phyloP scores from a whole-genome alignment of 1,284 basidiomycete species.

The Cutaneotrichosporon cavernicola region DNA sequence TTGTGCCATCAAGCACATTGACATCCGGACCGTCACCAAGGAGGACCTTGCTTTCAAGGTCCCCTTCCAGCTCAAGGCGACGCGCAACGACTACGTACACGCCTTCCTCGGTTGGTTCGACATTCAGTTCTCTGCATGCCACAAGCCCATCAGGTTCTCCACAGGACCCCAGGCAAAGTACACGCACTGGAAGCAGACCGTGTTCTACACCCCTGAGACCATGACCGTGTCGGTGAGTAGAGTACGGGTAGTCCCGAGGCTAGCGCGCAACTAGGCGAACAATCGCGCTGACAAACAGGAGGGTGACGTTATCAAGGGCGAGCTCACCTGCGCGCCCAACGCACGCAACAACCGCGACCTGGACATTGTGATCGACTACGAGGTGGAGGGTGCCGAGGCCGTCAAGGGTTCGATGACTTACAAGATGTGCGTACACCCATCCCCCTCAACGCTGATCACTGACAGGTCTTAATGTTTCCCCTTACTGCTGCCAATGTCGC shows the following conservation, averaged over 20 bases:
- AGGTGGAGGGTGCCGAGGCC: slow-evolving; percentile 54
- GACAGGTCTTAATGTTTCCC: slow-evolving; percentile 41
- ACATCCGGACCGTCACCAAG: slow-evolving; percentile 88
- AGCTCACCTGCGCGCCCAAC: slow-evolving; percentile 77
- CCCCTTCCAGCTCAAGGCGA: slow-evolving; percentile 77
- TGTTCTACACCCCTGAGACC: slow-evolving; percentile 87
- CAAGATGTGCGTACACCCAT: slow-evolving; percentile 54
- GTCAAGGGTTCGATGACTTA: slow-evolving; percentile 51
- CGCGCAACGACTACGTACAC: slow-evolving; percentile 92
- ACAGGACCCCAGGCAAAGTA: slow-evolving; percentile 95
- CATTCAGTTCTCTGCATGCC: slow-evolving; percentile 90
- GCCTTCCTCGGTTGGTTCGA: slow-evolving; percentile 99
- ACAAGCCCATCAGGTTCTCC: slow-evolving; percentile 92
- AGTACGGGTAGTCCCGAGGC: too few species aligned
- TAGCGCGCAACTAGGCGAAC: too few species aligned
- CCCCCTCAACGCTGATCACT: slow-evolving; percentile 34
- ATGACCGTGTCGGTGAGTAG: slow-evolving; percentile 52
- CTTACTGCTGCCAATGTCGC: background rate
- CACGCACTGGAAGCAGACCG: slow-evolving; percentile 98
- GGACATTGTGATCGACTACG: slow-evolving; percentile 79
- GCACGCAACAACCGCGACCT: slow-evolving; percentile 86
- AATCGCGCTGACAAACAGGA: slow-evolving; percentile 37
- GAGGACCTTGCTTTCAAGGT: slow-evolving; percentile 87
- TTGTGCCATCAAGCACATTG: slow-evolving; percentile 83
- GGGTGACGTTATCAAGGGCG: slow-evolving; percentile 71